These are phyloP conservation scores for Penicillium glabrum DNA, from an alignment of 2,329 filamentous ascomycete genomes.

Conservation along the genomic window DNA sequence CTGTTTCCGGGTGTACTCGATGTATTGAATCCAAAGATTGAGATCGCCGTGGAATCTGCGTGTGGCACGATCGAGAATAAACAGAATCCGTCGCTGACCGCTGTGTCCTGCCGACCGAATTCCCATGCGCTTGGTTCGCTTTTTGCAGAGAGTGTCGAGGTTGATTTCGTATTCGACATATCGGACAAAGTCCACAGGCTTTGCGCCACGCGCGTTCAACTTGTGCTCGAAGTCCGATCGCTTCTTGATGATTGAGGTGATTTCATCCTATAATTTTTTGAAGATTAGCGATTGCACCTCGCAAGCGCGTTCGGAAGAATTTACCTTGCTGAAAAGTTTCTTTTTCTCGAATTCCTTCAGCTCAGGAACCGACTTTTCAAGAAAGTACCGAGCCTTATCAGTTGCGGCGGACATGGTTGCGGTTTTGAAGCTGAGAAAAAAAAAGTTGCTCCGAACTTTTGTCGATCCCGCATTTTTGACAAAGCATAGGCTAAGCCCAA, in stretches of 20 bases:
- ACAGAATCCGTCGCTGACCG: constrained; percentile 80
- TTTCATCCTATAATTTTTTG: constrained; percentile 68
- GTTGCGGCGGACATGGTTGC: constrained; percentile 73
- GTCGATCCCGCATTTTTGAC: constrained; percentile 28
- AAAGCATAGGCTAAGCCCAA: constrained; percentile 24
- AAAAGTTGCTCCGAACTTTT: constrained; percentile 29
- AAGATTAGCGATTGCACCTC: constrained; percentile 6
- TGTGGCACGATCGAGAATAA: constrained; percentile 83
- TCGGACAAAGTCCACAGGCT: constrained; percentile 74
- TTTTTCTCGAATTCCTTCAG: constrained; percentile 90
- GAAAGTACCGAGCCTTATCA: constrained; percentile 92
- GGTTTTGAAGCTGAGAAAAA: constrained; percentile 13
- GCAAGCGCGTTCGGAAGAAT: constrained; percentile 14
- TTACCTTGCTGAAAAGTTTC: constrained; percentile 79
- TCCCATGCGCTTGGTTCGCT: constrained; percentile 77
- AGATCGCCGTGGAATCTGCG: constrained; percentile 79
- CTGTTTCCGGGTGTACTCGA: constrained; percentile 73
- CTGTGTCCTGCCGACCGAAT: constrained; percentile 70
- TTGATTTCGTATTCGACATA: constrained; percentile 75
- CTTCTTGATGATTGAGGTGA: constrained; percentile 82
- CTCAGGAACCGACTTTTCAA: constrained; percentile 89
- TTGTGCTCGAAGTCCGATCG: constrained; percentile 92
- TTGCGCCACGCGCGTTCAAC: constrained; percentile 76
- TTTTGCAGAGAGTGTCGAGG: constrained; percentile 71
- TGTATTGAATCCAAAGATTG: constrained; percentile 84